Evolutionary conservation across 2,329 filamentous ascomycete genomes (phyloP).

Genomic region (Trichoderma koningiopsis): DNA sequence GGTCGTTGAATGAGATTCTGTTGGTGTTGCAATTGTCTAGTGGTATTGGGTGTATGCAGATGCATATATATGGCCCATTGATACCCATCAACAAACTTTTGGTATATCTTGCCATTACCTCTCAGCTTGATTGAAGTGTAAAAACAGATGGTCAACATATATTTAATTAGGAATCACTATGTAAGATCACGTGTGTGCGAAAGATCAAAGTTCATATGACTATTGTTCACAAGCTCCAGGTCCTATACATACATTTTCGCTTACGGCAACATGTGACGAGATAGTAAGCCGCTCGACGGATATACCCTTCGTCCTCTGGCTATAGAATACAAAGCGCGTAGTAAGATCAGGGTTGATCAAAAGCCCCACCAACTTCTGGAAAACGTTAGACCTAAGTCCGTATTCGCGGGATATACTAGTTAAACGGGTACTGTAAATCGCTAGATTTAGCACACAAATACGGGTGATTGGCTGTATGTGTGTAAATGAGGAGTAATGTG

Average conservation of each 20-base stretch:
- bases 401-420: background rate
- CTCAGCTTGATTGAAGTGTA: background rate
- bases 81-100: background rate
- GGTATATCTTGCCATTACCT: background rate
- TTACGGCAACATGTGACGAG: background rate
- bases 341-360: background rate
- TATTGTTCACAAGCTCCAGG: background rate
- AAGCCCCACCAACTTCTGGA: constrained; percentile 11
- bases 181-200: background rate
- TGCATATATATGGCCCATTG: background rate
- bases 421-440: background rate
- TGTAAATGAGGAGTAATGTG: background rate
- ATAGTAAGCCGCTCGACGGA: background rate
- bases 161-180: no score
- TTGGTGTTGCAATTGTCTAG: background rate
- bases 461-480: no score
- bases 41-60: background rate
- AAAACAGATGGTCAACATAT: no score
- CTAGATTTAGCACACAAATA: background rate
- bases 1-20: background rate
- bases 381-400: background rate
- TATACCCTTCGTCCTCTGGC: background rate
- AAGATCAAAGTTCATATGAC: background rate
- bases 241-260: background rate
- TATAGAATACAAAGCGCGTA: background rate